Conservation (phyloP, 768 basidiomycete genomes). For the Astraeus odoratus region DNA sequence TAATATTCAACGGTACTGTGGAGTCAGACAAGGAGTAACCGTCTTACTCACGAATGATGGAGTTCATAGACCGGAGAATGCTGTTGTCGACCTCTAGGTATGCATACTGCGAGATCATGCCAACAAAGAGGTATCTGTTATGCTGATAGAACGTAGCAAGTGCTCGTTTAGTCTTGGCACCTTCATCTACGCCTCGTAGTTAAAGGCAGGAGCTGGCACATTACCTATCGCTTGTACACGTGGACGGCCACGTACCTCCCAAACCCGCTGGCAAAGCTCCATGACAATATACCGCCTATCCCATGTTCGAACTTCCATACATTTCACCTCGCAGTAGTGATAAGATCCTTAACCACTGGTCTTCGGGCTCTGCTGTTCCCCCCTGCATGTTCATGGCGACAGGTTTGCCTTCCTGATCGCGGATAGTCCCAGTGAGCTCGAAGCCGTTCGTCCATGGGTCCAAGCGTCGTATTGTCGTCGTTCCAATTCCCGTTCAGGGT, state of each 20-base stretch:
- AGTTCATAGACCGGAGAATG: conserved; percentile 28
- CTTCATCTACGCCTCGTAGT: conserved; percentile 24
- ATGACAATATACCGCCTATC: conserved; percentile 16
- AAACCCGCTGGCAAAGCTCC: conserved; percentile 8
- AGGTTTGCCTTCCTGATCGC: conserved; percentile 24
- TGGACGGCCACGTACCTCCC: conserved; percentile 9
- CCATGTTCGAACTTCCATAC: conserved; percentile 20
- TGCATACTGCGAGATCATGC: conserved; percentile 30
- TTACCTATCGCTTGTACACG: not conserved
- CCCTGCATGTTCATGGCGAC: conserved; percentile 26
- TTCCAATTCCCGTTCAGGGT: conserved; percentile 29
- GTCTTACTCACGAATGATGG: conserved; percentile 25
- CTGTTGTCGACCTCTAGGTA: conserved; percentile 30
- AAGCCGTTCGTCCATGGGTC: conserved; percentile 25
- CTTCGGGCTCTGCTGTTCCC: conserved; percentile 18
- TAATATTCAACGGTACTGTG: too few species aligned
- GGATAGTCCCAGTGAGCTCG: conserved; percentile 26
- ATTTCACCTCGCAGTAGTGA: conserved; percentile 6
- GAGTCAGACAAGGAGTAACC: too few species aligned
- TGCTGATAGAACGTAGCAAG: conserved; percentile 30
- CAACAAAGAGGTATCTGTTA: conserved; percentile 28
- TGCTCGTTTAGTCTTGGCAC: conserved; percentile 17
- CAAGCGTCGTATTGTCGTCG: conserved; percentile 29
- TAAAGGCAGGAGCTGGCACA: conserved; percentile 5
- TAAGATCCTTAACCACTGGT: conserved; percentile 25